Percentiles rank a stretch among this genome's conserved stretches.
Evolutionary conservation across 306 rosid genomes (phyloP).

Genomic region (Cucurbita pepo): DNA sequence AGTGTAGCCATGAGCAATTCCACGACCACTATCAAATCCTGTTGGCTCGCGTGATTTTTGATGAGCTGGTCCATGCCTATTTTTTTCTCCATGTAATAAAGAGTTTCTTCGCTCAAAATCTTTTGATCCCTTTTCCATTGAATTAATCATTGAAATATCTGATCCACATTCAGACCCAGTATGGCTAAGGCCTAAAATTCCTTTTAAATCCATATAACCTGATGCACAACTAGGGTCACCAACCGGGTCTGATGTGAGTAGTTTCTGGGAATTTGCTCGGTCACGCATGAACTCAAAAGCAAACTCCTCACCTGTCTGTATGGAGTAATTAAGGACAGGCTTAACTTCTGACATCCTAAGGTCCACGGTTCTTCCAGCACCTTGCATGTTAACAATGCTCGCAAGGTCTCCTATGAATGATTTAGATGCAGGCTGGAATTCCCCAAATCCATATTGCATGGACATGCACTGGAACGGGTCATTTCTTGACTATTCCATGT

Average conservation of each 20-base stretch:
- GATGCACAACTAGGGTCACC: slow-evolving; percentile 34
- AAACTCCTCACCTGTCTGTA: slow-evolving; percentile 85
- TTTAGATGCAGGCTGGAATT: slow-evolving; percentile 28
- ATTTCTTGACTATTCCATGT: slow-evolving; percentile 22
- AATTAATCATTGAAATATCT: slow-evolving; percentile 38
- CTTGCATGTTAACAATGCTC: slow-evolving; percentile 18
- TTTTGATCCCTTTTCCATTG: slow-evolving; percentile 33
- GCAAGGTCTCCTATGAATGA: slow-evolving; percentile 26
- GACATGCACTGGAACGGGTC: slow-evolving; percentile 17
- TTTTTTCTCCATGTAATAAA: slow-evolving; percentile 27
- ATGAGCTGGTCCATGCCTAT: slow-evolving; percentile 31
- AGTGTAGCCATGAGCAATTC: slow-evolving; percentile 25
- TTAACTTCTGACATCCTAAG: slow-evolving; percentile 32
- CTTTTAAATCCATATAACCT: slow-evolving; percentile 47
- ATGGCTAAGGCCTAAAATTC: slow-evolving; percentile 45
- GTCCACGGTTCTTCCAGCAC: slow-evolving; percentile 23
- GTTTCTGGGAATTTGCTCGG: slow-evolving; percentile 55
- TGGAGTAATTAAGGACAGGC: slow-evolving; percentile 66
- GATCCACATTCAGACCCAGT: slow-evolving; percentile 56
- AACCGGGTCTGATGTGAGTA: slow-evolving; percentile 30
- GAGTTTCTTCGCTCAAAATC: slow-evolving; percentile 31
- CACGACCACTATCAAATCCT: slow-evolving; percentile 32
- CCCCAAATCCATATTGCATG: slow-evolving; percentile 49
- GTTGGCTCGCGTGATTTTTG: slow-evolving; percentile 32
- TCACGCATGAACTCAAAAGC: slow-evolving; percentile 71